Percentiles rank a stretch among this genome's conserved stretches.
These are phyloP conservation scores for Heterobasidion irregulare DNA, from an alignment of 1,284 basidiomycete species.

Conservation along the genomic window DNA sequence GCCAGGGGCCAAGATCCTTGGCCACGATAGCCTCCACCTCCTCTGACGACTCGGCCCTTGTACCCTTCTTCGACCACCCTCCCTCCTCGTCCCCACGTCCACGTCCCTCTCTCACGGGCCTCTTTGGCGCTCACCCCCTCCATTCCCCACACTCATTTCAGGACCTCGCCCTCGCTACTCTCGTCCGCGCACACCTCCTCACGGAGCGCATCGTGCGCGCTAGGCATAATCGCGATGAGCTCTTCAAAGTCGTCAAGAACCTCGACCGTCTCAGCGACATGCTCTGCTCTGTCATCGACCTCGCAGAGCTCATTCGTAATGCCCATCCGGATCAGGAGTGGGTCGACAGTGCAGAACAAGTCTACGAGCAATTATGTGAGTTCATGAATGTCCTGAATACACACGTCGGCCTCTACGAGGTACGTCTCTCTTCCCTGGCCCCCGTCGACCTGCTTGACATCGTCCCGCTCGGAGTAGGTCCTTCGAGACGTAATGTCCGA, in stretches of 20 bases:
- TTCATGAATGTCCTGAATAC: slow-evolving; percentile 99
- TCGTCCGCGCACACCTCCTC: slow-evolving; percentile 63
- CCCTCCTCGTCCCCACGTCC: slow-evolving; percentile 26
- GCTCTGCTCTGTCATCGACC: slow-evolving; percentile 93
- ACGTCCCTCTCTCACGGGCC: slow-evolving; percentile 45
- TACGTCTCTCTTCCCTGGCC: slow-evolving; percentile 25
- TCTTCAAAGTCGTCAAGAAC: slow-evolving; percentile 85
- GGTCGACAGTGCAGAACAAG: slow-evolving; percentile 78
- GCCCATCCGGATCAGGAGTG: slow-evolving; percentile 84
- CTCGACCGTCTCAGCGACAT: slow-evolving; percentile 93
- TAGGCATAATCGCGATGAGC: slow-evolving; percentile 56
- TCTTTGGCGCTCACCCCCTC: slow-evolving; percentile 64
- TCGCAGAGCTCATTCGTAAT: slow-evolving; percentile 90
- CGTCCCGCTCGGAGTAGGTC: slow-evolving; percentile 32
- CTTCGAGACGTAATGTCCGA: slow-evolving; percentile 59
- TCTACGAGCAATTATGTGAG: slow-evolving; percentile 89
- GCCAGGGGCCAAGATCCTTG: slow-evolving; percentile 16
- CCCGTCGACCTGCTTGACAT: slow-evolving; percentile 10
- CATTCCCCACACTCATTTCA: slow-evolving; percentile 54
- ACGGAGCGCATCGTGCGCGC: slow-evolving; percentile 69
- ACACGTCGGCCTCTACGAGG: slow-evolving; percentile 87
- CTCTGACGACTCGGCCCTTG: slow-evolving; percentile 52
- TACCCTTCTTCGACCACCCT: slow-evolving; percentile 67
- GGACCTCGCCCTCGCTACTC: slow-evolving; percentile 60
- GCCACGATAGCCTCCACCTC: slow-evolving; percentile 44